phyloP scores from a whole-genome alignment of 495 filamentous ascomycete genomes.

The Daldinia caldariorum region DNA sequence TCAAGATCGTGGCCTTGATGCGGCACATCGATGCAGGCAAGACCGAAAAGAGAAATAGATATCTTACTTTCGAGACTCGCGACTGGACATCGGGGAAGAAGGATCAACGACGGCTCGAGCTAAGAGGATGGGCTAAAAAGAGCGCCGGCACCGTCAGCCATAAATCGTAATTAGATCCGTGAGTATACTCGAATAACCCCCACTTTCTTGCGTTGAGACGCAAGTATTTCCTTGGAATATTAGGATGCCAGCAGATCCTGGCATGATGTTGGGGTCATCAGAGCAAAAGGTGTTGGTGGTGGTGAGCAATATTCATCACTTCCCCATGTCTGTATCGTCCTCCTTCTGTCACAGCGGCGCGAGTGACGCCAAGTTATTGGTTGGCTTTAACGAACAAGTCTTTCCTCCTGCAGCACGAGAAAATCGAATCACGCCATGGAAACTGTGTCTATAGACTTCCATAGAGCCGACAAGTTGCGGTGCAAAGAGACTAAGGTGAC shows the following conservation, averaged over 20 bases:
- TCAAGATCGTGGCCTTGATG: conserved; percentile 23
- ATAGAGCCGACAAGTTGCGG: neutral
- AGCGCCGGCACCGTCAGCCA: conserved; percentile 28
- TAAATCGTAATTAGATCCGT: conserved; percentile 21
- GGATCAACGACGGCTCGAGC: conserved; percentile 8
- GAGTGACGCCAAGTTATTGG: conserved; percentile 9
- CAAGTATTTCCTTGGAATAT: conserved; percentile 37
- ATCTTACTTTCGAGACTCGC: conserved; percentile 6
- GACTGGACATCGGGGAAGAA: conserved; percentile 6
- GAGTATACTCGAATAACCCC: conserved; percentile 20
- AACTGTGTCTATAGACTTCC: neutral
- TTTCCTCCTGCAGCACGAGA: conserved; percentile 5
- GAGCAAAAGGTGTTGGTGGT: conserved; percentile 18
- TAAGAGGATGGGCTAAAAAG: neutral
- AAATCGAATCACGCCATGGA: conserved; percentile 10
- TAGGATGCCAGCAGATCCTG: conserved; percentile 32
- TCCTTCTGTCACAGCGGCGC: neutral
- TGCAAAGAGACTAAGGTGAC: neutral
- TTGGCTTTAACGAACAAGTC: neutral
- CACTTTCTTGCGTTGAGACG: conserved; percentile 34
- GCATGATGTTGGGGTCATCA: conserved; percentile 34
- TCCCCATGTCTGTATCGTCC: neutral
- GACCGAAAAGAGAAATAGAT: conserved; percentile 20
- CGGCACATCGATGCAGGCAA: conserved; percentile 25
- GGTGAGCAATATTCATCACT: conserved; percentile 17